A percentile compares a stretch with the other conserved stretches of the same genome.
These are phyloP conservation scores for Blastobotrys robertii DNA, from an alignment of 805 yeast species.

Conservation along the genomic window DNA sequence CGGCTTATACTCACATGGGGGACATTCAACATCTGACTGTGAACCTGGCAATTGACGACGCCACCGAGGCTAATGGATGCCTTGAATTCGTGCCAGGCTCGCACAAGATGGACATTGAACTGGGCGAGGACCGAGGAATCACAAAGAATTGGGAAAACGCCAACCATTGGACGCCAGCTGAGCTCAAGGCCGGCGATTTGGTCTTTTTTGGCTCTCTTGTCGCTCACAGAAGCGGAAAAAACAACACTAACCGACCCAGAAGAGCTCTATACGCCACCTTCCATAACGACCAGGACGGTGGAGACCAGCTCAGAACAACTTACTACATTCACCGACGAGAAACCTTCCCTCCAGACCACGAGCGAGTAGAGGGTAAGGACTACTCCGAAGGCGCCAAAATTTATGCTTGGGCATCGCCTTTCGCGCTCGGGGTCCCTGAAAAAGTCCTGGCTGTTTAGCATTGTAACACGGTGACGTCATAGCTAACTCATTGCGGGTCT, in stretches of 20 bases:
- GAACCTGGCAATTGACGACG: conserved; percentile 11
- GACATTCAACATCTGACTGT: conserved; percentile 9
- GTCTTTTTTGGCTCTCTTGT: conserved; percentile 10
- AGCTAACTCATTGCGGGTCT: too few species aligned
- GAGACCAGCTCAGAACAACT: conserved; percentile 5
- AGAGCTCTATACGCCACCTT: conserved; percentile 10
- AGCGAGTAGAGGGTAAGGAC: conserved; percentile 6
- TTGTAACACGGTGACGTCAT: too few species aligned
- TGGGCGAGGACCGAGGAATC: conserved; percentile 2
- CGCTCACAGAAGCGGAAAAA: conserved; percentile 9
- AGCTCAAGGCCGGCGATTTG: conserved; percentile 7
- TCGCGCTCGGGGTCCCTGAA: not conserved
- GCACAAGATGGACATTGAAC: conserved; percentile 6
- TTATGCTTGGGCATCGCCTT: conserved; percentile 8
- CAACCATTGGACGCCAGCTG: conserved; percentile 10
- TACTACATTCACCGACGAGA: conserved; percentile 8
- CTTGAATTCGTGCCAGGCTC: conserved; percentile 10
- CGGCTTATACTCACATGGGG: conserved; percentile 11
- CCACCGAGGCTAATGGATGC: conserved; percentile 10
- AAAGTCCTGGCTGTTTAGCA: too few species aligned
- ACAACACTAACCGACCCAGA: conserved; percentile 5
- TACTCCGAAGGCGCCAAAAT: conserved; percentile 8
- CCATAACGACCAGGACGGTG: conserved; percentile 5
- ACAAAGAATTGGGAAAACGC: conserved; percentile 9
- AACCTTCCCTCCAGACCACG: conserved; percentile 11